phyloP scores from a whole-genome alignment of 768 basidiomycete species.

The Dacryopinax primogenitus region DNA sequence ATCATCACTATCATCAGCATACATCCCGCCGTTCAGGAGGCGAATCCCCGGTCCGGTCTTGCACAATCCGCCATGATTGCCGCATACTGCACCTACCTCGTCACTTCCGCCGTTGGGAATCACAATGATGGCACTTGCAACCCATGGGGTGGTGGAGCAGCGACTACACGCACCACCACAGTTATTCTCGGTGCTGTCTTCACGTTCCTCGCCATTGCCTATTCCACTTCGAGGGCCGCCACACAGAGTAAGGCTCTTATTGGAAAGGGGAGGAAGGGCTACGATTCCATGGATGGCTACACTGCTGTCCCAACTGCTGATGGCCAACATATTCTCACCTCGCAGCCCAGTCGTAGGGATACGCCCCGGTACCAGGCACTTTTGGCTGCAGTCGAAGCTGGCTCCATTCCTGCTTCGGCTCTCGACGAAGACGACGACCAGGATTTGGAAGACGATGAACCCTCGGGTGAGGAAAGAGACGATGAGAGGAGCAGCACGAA shows the following conservation, averaged over 20 bases:
- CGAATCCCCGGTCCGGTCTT: conserved; percentile 86
- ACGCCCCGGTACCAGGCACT: conserved; percentile 87
- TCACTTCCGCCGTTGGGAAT: conserved; percentile 86
- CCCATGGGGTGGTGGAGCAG: conserved; percentile 44
- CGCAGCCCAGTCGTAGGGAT: conserved; percentile 72
- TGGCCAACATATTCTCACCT: conserved; percentile 55
- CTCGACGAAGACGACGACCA: conserved; percentile 51
- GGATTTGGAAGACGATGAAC: conserved; percentile 49
- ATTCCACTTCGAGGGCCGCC: conserved; percentile 90
- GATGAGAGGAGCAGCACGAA: conserved; percentile 89
- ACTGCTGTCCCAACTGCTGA: conserved; percentile 45
- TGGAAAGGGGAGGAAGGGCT: conserved; percentile 45
- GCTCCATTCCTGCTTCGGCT: conserved; percentile 91
- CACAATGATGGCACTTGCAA: conserved; percentile 69
- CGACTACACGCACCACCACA: conserved; percentile 67
- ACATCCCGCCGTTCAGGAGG: conserved; percentile 75
- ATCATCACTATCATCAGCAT: conserved; percentile 71
- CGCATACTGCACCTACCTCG: conserved; percentile 90
- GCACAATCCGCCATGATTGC: conserved; percentile 97
- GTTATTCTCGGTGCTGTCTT: conserved; percentile 85
- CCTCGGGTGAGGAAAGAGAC: conserved; percentile 62
- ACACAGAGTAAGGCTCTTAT: conserved; percentile 87
- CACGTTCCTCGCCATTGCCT: conserved; percentile 96
- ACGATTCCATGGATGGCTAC: conserved; percentile 38
- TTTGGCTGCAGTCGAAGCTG: conserved; percentile 89